Evolutionary conservation across 108 stramenopile species (phyloP).

Genomic region (Pseudonitzschia pungens): DNA sequence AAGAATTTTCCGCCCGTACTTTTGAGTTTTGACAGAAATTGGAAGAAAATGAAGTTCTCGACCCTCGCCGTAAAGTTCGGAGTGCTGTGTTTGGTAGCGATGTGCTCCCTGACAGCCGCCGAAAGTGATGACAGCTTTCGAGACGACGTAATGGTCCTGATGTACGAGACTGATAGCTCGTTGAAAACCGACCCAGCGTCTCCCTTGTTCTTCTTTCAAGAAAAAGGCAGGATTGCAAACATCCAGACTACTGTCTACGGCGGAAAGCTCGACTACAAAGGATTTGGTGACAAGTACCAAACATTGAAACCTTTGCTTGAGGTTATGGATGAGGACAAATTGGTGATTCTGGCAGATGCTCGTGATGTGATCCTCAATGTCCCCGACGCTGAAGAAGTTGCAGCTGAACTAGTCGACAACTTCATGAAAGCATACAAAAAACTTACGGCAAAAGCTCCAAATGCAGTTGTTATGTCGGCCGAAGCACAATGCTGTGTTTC

Average conservation of each 20-base stretch:
- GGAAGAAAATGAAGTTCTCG: not conserved
- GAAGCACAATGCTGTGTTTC: constrained; percentile 24
- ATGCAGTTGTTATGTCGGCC: constrained; percentile 23
- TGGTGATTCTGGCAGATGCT: constrained; percentile 19
- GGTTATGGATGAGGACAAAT: not conserved
- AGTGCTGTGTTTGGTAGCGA: not conserved
- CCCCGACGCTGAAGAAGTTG: constrained; percentile 3
- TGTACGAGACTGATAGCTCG: constrained; percentile 15
- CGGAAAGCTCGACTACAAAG: constrained; percentile 8
- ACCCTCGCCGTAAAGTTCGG: not conserved
- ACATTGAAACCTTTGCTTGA: constrained; percentile 18
- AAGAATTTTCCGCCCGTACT: not conserved
- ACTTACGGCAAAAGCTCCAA: constrained; percentile 2
- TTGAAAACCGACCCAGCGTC: not conserved
- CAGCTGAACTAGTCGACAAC: constrained; percentile 1
- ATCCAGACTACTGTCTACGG: constrained; percentile 16
- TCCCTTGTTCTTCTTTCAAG: constrained; percentile 7
- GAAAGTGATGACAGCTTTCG: not conserved
- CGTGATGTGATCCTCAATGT: constrained; percentile 23
- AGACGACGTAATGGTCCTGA: constrained; percentile 7
- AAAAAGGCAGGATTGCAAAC: constrained; percentile 3
- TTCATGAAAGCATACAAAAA: constrained; percentile 17
- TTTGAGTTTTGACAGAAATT: not conserved
- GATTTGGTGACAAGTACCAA: constrained; percentile 21
- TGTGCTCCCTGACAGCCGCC: not conserved